Evolutionary conservation across 1,139 yeast species (phyloP), one percentile per base, ranked within the genome.

Genomic region (Diutina sp.): DNA sequence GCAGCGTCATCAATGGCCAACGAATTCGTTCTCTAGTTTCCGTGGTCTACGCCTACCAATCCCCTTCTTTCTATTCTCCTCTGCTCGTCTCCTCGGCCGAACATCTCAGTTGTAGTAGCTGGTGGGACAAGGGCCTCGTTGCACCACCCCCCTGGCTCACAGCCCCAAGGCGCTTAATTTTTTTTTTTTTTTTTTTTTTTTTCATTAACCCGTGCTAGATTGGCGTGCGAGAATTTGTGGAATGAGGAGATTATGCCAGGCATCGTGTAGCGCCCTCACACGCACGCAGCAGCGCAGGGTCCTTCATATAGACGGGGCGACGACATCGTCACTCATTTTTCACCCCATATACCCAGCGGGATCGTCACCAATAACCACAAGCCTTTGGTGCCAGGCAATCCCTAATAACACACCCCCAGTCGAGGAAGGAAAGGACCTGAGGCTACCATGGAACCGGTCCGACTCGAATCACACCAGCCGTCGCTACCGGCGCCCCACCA

Each of bases 281-380:
- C 38, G 18, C 18, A 28, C n/a, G 25, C 12, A 30, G 32, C 38
- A 12, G 29, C 48, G 29, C 21, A 28, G 38, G 16, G 29, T 47
- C 51, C 51, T 47, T 47, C 51, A 47, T 47, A 47, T 47, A 47
- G 38, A 35, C 41, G 41, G 41, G 16, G 14, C 14, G 21, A n/a
- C n/a, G 50, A 46, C 50, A 14, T 47, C 32, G 51, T 47, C 51
- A 47, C 51, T 47, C 51, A 47, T 47, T 47, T 47, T 47, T 47
- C 51, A 47, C 41, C 41, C 41, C 41, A 35, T 35, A 35, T 35
- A 35, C 41, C 41, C 41, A 35, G 41, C 41, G 41, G 41, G 41
- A 35, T 9, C 41, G 12, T 35, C 14, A 35, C 51, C 38, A 47
- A 11, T 7, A 47, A 28, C 35, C 12, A 8, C 38, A 9, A n/a